Evolutionary conservation across 2,329 filamentous ascomycete species (phyloP), one percentile per base, ranked within the genome.

Genomic region (Talaromyces sp.): DNA sequence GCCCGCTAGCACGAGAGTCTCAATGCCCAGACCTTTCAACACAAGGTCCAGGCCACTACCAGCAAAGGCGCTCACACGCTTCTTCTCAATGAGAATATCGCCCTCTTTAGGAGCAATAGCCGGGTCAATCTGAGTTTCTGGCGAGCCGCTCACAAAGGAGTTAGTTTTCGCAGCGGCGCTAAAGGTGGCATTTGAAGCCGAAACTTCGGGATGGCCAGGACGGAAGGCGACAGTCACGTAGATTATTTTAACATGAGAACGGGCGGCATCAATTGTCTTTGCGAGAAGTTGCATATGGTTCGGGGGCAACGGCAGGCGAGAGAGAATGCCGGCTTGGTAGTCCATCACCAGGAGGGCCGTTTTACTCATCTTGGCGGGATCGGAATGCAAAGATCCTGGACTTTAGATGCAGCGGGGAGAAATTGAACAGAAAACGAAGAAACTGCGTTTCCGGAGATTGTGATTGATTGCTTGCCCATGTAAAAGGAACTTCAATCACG

Each of bases 271-370:
- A 21, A 57, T 51, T 11, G 53, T 64, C 63, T 50, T 67, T 70
- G 56, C 43, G 13, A 56, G 53, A 5, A 19, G 53, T 8, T 31
- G 35, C 2, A 56, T 13, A 35, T 56, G 43, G n/a, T 17, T 28
- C 17, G 35, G 9, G 13, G 35, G 13, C 8, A 53, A 21, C 8
- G 50, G 2, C 35, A 53, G 9, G 33, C 50, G 50, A 28, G 35
- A 25, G 15, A 74, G 9, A 40, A 67, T 63, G 43, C 68, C 70
- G 17, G 61, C 65, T 61, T 75, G 71, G 45, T 74, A 37, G 62
- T 75, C 73, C 45, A 75, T 67, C 48, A 74, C 61, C 37, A 75
- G 62, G 6, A 75, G 63, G 7, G 70, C 70, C 6, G 69, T 69
- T 50, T 64, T 65, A 5, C 21, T 21, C 54, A 56, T 56, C n/a